These are phyloP conservation scores for Lipomyces spencermartinsiae DNA, from an alignment of 805 yeast genomes.

Conservation along the genomic window DNA sequence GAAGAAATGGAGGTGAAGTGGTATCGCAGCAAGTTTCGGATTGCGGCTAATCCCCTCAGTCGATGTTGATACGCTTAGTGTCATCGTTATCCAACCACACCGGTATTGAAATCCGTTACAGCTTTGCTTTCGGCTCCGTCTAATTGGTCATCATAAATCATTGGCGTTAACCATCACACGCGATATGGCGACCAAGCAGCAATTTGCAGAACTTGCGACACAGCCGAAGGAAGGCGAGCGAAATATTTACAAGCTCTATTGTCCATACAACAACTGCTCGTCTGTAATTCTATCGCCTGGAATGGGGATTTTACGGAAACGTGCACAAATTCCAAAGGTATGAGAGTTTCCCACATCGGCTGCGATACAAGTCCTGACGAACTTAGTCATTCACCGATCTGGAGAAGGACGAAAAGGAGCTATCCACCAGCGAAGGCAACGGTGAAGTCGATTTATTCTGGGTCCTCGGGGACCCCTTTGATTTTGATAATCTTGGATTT, in stretches of 20 bases:
- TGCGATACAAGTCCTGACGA: neutral
- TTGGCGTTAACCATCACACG: neutral
- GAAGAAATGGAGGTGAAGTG: no score
- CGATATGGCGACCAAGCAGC: neutral
- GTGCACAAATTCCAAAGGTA: slow-evolving; percentile 26
- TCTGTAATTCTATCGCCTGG: slow-evolving; percentile 31
- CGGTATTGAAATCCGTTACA: no score
- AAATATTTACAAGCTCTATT: slow-evolving; percentile 27
- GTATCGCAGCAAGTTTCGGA: no score
- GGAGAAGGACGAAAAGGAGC: slow-evolving; percentile 2
- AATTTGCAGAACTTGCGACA: slow-evolving; percentile 1
- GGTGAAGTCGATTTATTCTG: slow-evolving; percentile 26
- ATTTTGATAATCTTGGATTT: slow-evolving; percentile 39
- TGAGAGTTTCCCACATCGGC: neutral
- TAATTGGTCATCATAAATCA: neutral
- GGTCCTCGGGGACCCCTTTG: slow-evolving; percentile 37
- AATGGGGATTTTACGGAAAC: slow-evolving; percentile 18
- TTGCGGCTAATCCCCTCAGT: no score
- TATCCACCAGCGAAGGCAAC: slow-evolving; percentile 1
- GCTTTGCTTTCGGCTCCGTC: neutral
- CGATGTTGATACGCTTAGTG: no score
- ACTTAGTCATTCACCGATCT: neutral
- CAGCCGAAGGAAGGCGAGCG: slow-evolving; percentile 18
- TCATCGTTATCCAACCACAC: no score
- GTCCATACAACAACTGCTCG: slow-evolving; percentile 28